Evolutionary conservation across 2,329 filamentous ascomycete genomes (phyloP), one percentile per base, ranked within the genome.

Genomic region (Moelleriella libera): DNA sequence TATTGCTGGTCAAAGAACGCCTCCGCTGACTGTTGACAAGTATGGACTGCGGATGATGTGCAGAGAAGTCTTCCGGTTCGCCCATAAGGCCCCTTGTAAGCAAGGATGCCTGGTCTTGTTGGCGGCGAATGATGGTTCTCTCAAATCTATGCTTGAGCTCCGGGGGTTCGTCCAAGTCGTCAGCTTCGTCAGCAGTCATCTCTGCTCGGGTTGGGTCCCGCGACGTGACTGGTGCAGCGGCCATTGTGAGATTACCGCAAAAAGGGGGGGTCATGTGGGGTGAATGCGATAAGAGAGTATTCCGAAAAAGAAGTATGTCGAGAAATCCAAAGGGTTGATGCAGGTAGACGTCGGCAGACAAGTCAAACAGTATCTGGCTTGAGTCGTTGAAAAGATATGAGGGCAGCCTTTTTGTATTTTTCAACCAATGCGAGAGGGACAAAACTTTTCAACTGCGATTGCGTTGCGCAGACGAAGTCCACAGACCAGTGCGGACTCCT

Each of bases 121-220:
- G 64, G 40, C 68, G 66, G 57, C 69, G 68, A 47, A 74, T 67
- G 45, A 60, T 61, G 46, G 65, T 71, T 63, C 68, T 70, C 58
- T 64, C 60, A 69, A 80, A 63, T 60, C 67, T 54, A 46, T 57
- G 54, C 58, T 49, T 42, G 50, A 63, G 58, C 67, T 96, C 89
- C 57, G 89, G 88, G 45, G 89, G 89, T 65, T 97, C 90, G 64
- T 97, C 90, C 45, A 82, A 74, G 58, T 96, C 90, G 53, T 84
- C 68, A 55, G 80, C 63, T 48, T 95, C 88, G 50, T 78, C 75
- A 53, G 75, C 70, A 14, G 64, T 54, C 43, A 58, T 58, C 29
- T 65, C 63, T 37, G 54, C 55, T 63, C 64, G 67, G 43, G 53
- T 53, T 47, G 54, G 61, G 46, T 52, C 56, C 53, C 53, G 57